Evolutionary conservation across 2,329 filamentous ascomycete genomes (phyloP).

Genomic region (Tolypocladium tropicale): DNA sequence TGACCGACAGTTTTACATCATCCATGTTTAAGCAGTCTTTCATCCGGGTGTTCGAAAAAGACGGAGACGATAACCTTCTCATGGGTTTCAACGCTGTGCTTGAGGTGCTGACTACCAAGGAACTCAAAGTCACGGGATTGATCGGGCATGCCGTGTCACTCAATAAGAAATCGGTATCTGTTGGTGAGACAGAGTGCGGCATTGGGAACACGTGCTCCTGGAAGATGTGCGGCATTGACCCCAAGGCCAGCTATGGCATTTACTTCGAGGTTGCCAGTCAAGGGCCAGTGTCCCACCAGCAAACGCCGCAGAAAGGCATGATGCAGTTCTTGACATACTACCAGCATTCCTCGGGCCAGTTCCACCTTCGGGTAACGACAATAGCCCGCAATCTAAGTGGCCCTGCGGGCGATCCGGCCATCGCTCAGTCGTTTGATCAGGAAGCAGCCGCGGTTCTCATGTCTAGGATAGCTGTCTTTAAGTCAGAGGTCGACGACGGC

Average conservation of each 20-base stretch:
- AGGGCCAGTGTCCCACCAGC: slow-evolving; percentile 76
- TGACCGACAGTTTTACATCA: slow-evolving; percentile 96
- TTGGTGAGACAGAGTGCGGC: slow-evolving; percentile 95
- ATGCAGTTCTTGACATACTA: slow-evolving; percentile 99
- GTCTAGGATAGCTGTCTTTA: slow-evolving; percentile 98
- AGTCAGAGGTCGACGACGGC: slow-evolving; percentile 95
- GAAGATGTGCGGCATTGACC: slow-evolving; percentile 99
- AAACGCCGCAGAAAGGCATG: slow-evolving; percentile 83
- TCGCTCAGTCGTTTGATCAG: slow-evolving; percentile 96
- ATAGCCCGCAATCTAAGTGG: slow-evolving; percentile 86
- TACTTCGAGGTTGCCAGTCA: slow-evolving; percentile 98
- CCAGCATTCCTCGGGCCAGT: slow-evolving; percentile 92
- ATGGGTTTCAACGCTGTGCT: slow-evolving; percentile 98
- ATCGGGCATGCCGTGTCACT: slow-evolving; percentile 94
- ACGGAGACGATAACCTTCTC: slow-evolving; percentile 82
- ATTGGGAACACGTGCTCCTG: slow-evolving; percentile 98
- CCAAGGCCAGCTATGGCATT: slow-evolving; percentile 83
- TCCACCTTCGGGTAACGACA: slow-evolving; percentile 91
- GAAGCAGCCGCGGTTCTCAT: slow-evolving; percentile 96
- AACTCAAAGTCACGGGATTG: slow-evolving; percentile 92
- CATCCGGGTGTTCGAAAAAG: slow-evolving; percentile 92
- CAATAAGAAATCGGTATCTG: slow-evolving; percentile 96
- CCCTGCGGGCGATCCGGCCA: slow-evolving; percentile 84
- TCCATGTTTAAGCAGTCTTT: slow-evolving; percentile 99
- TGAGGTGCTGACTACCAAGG: slow-evolving; percentile 94